phyloP scores from a whole-genome alignment of 352 stramenopile species.

The Pythium phragmitis region DNA sequence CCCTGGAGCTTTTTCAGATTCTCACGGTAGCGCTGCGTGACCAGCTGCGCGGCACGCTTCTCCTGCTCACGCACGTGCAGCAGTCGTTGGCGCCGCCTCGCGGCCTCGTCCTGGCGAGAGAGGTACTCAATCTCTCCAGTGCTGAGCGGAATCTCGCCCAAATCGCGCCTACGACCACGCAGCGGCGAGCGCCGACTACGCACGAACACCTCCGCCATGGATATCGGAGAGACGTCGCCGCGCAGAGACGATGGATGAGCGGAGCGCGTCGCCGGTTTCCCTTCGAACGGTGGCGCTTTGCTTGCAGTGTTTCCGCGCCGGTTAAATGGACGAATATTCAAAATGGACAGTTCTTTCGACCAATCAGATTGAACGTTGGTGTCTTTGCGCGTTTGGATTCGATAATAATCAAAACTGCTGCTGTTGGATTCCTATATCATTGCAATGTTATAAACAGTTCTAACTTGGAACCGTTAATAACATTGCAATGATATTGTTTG shows the following conservation, averaged over 20 bases:
- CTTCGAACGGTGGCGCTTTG: not conserved
- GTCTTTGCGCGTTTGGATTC: no score
- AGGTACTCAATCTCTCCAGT: constrained; percentile 61
- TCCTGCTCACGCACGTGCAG: constrained; percentile 62
- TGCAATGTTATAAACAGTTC: no score
- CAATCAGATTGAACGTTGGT: not conserved
- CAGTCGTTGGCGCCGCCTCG: constrained; percentile 47
- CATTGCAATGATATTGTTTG: no score
- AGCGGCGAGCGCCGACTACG: constrained; percentile 17
- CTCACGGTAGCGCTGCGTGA: constrained; percentile 70
- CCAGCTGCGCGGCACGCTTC: constrained; percentile 54
- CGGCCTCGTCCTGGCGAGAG: constrained; percentile 50
- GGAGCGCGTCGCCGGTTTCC: not conserved
- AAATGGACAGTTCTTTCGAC: not conserved
- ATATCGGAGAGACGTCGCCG: not conserved
- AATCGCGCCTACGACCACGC: constrained; percentile 1
- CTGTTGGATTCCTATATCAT: no score
- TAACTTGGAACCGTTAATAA: no score
- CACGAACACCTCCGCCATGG: constrained; percentile 26
- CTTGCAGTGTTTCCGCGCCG: not conserved
- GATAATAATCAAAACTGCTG: no score
- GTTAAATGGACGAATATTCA: not conserved
- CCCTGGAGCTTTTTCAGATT: constrained; percentile 56
- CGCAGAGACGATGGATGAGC: not conserved
- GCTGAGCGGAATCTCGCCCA: constrained; percentile 64